phyloP scores from a whole-genome alignment of 306 rosid species.

The Quercus agrifolia region DNA sequence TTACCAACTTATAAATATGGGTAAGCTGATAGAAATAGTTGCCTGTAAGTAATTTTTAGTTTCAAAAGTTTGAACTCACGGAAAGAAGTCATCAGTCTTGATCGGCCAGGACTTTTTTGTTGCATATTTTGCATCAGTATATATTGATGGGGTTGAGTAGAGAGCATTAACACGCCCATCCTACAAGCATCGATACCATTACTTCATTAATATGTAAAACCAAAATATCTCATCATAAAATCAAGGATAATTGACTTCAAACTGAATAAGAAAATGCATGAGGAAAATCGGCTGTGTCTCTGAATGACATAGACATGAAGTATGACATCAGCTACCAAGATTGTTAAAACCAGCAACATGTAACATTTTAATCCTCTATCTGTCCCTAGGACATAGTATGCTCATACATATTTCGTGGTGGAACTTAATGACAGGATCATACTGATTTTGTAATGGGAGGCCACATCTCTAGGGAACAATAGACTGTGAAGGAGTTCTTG shows the following conservation, averaged over 20 bases:
- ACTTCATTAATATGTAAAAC: background rate
- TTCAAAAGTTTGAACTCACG: conserved; percentile 47
- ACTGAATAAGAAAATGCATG: background rate
- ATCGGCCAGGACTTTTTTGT: conserved; percentile 70
- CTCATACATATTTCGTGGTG: background rate
- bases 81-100: conserved; percentile 81
- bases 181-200: conserved; percentile 21
- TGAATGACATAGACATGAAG: background rate
- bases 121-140: conserved; percentile 82
- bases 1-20: background rate
- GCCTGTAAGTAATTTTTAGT: too few species aligned
- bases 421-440: background rate
- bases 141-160: conserved; percentile 84
- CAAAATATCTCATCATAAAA: background rate
- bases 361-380: background rate
- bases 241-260: background rate
- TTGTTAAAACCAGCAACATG: background rate
- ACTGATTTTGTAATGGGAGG: background rate
- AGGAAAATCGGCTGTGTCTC: background rate
- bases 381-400: background rate
- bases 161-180: conserved; percentile 89
- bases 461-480: background rate
- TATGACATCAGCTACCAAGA: background rate
- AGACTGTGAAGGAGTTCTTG: background rate
- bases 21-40: too few species aligned